A percentile compares a stretch with the other conserved stretches of the same genome.
phyloP scores from a whole-genome alignment of 1,139 yeast species.

The Hemisphaericaspora lyxosophila region DNA sequence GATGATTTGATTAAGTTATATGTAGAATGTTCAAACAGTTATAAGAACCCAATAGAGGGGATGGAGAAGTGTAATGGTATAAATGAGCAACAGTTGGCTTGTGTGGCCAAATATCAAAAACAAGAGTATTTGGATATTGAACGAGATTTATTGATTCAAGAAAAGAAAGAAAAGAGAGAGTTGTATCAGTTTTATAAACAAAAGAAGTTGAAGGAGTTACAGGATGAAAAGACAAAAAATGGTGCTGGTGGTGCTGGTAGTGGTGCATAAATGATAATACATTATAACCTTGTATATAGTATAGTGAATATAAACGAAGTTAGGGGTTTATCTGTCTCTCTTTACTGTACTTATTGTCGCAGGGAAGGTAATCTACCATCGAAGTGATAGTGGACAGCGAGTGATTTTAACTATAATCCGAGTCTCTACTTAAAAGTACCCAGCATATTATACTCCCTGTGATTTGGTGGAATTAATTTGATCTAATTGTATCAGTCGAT shows the following conservation, averaged over 20 bases:
- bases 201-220: conserved; percentile 5
- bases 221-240: conserved; percentile 1
- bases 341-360: too few species aligned
- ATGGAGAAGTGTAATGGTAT: conserved; percentile 52
- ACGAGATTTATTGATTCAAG: conserved; percentile 61
- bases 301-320: too few species aligned
- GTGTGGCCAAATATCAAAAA: conserved; percentile 69
- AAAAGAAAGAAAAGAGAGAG: conserved; percentile 46
- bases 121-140: conserved; percentile 69
- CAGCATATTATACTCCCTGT: too few species aligned
- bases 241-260: neutral
- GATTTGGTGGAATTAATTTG: too few species aligned
- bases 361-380: too few species aligned
- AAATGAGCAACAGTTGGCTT: conserved; percentile 37
- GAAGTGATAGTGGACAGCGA: too few species aligned
- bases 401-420: too few species aligned
- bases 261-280: too few species aligned
- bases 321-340: too few species aligned
- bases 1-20: conserved; percentile 60
- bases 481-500: too few species aligned
- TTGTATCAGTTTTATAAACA: conserved; percentile 13
- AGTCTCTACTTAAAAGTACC: too few species aligned
- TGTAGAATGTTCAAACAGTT: conserved; percentile 41
- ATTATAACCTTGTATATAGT: too few species aligned
- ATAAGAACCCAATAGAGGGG: conserved; percentile 52